phyloP scores from a whole-genome alignment of 2,329 filamentous ascomycete species.

The Verticillium isaacii region DNA sequence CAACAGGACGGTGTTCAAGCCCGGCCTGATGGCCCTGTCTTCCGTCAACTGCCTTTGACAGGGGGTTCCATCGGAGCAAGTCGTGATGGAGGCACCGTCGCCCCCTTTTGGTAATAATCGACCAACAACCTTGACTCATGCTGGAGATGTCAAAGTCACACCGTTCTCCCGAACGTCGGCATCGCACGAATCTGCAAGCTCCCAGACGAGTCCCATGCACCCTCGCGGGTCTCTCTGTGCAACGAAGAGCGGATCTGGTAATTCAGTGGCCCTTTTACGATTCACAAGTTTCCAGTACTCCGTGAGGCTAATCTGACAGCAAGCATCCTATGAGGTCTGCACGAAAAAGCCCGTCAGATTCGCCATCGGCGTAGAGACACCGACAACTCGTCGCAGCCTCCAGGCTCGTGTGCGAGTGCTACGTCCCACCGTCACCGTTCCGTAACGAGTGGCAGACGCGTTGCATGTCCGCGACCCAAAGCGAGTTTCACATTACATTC shows the following conservation, averaged over 20 bases:
- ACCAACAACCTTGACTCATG: no score
- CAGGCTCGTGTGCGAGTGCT: not conserved
- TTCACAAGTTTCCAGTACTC: not conserved
- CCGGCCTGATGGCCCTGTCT: no score
- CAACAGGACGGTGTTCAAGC: no score
- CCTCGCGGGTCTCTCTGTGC: not conserved
- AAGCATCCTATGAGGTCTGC: not conserved
- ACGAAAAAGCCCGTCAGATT: not conserved
- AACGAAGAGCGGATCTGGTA: not conserved
- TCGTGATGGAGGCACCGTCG: no score
- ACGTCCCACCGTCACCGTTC: not conserved
- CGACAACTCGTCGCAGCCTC: not conserved
- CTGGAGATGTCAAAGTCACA: not conserved
- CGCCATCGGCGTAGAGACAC: not conserved
- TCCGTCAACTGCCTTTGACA: no score
- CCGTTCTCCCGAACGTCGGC: not conserved
- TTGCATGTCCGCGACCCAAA: not conserved
- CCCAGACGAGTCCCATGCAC: not conserved
- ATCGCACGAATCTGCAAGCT: not conserved
- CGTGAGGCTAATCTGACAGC: not conserved
- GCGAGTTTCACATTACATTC: not conserved
- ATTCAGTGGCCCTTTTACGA: slow-evolving; percentile 1
- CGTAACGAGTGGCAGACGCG: not conserved
- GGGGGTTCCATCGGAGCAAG: no score
- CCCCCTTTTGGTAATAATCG: no score